Evolutionary conservation across 192 early-diverging fungal species (phyloP).

Genomic region (Umbelopsis vinacea): DNA sequence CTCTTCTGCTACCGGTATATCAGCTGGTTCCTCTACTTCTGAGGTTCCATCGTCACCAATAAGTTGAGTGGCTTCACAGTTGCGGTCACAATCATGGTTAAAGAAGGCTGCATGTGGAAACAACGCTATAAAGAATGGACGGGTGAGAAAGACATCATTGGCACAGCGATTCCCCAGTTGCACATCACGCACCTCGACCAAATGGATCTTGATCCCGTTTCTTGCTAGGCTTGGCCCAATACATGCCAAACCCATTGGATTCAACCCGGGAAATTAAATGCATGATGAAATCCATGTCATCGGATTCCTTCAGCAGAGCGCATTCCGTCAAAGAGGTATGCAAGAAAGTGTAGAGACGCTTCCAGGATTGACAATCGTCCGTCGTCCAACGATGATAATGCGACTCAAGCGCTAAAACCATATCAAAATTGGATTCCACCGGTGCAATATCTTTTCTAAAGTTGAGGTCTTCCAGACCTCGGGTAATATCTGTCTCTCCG

Average conservation of each 20-base stretch:
- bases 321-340: conserved; percentile 46
- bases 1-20: conserved; percentile 12
- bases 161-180: background rate
- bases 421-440: conserved; percentile 46
- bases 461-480: background rate
- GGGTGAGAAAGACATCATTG: background rate
- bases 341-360: conserved; percentile 51
- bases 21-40: conserved; percentile 19
- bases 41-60: conserved; percentile 2
- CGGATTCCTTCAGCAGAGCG: conserved; percentile 43
- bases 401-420: conserved; percentile 53
- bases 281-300: conserved; percentile 50
- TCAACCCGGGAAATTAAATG: conserved; percentile 62
- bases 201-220: conserved; percentile 28
- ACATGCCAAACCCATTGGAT: conserved; percentile 75
- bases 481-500: background rate
- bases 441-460: conserved; percentile 24
- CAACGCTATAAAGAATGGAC: conserved; percentile 49
- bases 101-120: conserved; percentile 68
- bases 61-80: conserved; percentile 49
- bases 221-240: conserved; percentile 40
- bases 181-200: conserved; percentile 45
- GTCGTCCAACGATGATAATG: conserved; percentile 66
- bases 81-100: conserved; percentile 70
- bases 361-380: conserved; percentile 63